Base-by-base conservation (phyloP, 106 monocot genomes). In the Dendrobium catenatum region DNA sequence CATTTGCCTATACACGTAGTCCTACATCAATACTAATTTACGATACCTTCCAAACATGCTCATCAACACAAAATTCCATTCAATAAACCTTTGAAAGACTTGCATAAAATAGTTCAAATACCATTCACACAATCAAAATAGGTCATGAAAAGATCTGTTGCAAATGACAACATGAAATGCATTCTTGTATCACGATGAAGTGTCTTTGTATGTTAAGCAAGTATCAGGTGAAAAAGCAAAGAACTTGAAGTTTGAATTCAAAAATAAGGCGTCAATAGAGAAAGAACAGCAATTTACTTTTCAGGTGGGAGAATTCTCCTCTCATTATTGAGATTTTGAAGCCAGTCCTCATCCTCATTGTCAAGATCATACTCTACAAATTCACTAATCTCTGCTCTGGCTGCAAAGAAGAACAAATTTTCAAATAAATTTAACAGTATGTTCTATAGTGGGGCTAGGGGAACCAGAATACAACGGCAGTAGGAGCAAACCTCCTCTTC, bases 361-460 rank as follows among this genome's bases (percentile, higher is more conserved):
- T 99, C 95, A 83, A 99, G 80, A 80, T 99, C 98, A 87, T 99
- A 99, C 81, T 99, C 98, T 55, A 95, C 83, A 89, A 95, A 99
- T 68, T 95, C 98, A 81, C 95, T 88, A 85, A 99, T 78, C 81
- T 99, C 98, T 87, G 87, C 95, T 84, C 98, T 86, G 22, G 90
- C 98, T 99, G 90, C 76, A 91, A 49, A 59, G 83, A 70, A 72
- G 56, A 41, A 59, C 15, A 22, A 3, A 78, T 64, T 37, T 49
- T 55, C 37, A 27, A 67, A 42, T 37, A 75, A 24, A 49, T 29
- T 58, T 78, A 54, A 33, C 16, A 64, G 48, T 46, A 72, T 26
- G 4, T 6, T 46, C 17, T 11, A 51, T 31, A 80, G 3, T 77
- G 47, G 1, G 78, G 41, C 11, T 46, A 22, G 76, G n/a, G 20